phyloP scores from a whole-genome alignment of 2,329 filamentous ascomycete genomes.

The Furcasterigmium furcatum region DNA sequence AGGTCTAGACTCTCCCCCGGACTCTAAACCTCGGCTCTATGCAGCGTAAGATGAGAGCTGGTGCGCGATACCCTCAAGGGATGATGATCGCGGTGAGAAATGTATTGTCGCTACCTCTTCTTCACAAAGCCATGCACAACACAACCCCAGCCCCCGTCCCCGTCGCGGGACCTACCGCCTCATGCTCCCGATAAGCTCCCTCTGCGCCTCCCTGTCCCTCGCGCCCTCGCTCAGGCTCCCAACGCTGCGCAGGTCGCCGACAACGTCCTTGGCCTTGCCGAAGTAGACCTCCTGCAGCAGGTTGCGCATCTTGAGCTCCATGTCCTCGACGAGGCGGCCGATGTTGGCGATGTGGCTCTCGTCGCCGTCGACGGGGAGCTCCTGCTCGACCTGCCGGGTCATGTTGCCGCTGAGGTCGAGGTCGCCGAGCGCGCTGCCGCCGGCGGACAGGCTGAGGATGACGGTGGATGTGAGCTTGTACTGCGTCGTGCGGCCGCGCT shows the following conservation, averaged over 20 bases:
- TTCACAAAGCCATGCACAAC: too few relatives aligned
- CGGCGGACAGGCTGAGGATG: conserved; percentile 78
- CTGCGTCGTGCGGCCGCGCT: conserved; percentile 86
- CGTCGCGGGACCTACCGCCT: too few relatives aligned
- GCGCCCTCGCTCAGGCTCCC: conserved; percentile 80
- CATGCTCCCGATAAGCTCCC: conserved; percentile 77
- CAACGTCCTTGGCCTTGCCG: conserved; percentile 97
- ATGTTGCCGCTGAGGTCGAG: conserved; percentile 96
- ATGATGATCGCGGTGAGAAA: too few relatives aligned
- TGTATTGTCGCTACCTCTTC: not conserved
- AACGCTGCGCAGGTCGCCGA: conserved; percentile 89
- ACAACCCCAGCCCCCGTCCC: too few relatives aligned
- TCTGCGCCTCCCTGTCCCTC: conserved; percentile 78
- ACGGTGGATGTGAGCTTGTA: conserved; percentile 98
- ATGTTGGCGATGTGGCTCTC: conserved; percentile 95
- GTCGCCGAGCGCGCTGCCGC: conserved; percentile 61
- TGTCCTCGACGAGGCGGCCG: conserved; percentile 91
- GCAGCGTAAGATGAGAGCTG: too few relatives aligned
- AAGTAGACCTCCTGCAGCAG: conserved; percentile 98
- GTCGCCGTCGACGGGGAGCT: conserved; percentile 85
- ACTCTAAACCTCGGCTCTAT: too few relatives aligned
- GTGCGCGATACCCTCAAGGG: too few relatives aligned
- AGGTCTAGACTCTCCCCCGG: too few relatives aligned
- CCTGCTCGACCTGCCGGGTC: conserved; percentile 93
- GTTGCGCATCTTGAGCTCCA: conserved; percentile 99